Evolutionary conservation across 768 basidiomycete species (phyloP).

Genomic region (Phaeolepiota aurea): DNA sequence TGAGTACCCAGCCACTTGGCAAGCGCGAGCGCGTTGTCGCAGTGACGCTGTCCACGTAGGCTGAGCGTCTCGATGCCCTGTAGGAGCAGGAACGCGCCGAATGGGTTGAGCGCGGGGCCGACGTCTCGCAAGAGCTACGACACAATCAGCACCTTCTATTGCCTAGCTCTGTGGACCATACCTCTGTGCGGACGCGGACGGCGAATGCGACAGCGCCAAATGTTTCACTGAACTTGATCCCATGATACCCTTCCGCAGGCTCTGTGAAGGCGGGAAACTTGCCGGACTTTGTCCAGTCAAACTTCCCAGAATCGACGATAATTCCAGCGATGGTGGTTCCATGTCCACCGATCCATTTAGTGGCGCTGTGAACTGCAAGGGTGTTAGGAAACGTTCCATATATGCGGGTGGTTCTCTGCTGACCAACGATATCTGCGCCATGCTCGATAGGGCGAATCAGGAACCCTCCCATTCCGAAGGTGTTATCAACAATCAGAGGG

Average conservation of each 20-base stretch:
- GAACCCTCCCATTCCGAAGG: constrained; percentile 72
- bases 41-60: constrained; percentile 63
- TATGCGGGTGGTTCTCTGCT: constrained; percentile 6
- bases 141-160: constrained; percentile 5
- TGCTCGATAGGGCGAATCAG: constrained; percentile 61
- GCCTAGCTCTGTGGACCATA: constrained; percentile 6
- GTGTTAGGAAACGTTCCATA: neutral
- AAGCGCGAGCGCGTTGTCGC: constrained; percentile 59
- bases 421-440: constrained; percentile 71
- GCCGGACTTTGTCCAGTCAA: constrained; percentile 63
- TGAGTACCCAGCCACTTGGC: constrained; percentile 63
- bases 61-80: constrained; percentile 75
- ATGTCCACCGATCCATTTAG: constrained; percentile 82
- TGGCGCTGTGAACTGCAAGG: constrained; percentile 56
- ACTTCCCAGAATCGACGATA: constrained; percentile 64
- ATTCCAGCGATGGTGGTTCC: constrained; percentile 77
- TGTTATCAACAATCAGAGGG: constrained; percentile 78
- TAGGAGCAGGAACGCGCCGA: constrained; percentile 67
- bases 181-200: constrained; percentile 52
- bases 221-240: constrained; percentile 53
- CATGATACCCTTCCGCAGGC: constrained; percentile 73
- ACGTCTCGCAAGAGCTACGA: constrained; percentile 52
- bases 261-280: constrained; percentile 70
- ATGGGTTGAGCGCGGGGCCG: constrained; percentile 60
- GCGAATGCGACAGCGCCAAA: constrained; percentile 62